phyloP scores from a whole-genome alignment of 169 alveolate species.

The Plasmodium gonderi region DNA sequence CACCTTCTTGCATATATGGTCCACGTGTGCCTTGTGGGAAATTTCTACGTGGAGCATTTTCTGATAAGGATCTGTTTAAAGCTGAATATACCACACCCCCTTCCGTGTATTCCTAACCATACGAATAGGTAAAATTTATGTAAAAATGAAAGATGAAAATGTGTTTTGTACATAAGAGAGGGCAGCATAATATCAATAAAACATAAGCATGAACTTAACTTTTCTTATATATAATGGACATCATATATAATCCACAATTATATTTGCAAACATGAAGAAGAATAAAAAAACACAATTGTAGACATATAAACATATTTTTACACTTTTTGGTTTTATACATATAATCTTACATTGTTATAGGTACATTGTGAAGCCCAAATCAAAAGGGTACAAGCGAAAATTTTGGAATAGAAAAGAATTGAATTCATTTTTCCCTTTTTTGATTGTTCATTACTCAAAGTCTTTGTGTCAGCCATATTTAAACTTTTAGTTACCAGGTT shows the following conservation, averaged over 20 bases:
- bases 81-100: not conserved
- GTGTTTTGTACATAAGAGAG: not conserved
- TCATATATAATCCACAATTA: not conserved
- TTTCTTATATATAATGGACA: not conserved
- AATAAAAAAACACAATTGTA: not conserved
- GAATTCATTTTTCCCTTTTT: not conserved
- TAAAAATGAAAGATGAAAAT: not conserved
- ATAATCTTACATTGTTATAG: not conserved
- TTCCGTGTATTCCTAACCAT: not conserved
- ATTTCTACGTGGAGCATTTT: not conserved
- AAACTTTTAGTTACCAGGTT: not conserved
- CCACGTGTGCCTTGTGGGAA: not conserved
- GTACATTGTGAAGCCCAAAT: constrained; percentile 39
- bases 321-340: not conserved
- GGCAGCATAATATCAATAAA: not conserved
- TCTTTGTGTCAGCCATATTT: not conserved
- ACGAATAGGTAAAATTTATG: not conserved
- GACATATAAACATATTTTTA: not conserved
- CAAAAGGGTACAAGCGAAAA: constrained; percentile 1
- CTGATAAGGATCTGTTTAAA: constrained; percentile 1
- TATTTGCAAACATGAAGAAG: not conserved
- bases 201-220: not conserved
- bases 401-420: not conserved
- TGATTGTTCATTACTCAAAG: not conserved
- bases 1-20: not conserved